phyloP scores from a whole-genome alignment of 495 filamentous ascomycete genomes.

The Penicillium canescens region DNA sequence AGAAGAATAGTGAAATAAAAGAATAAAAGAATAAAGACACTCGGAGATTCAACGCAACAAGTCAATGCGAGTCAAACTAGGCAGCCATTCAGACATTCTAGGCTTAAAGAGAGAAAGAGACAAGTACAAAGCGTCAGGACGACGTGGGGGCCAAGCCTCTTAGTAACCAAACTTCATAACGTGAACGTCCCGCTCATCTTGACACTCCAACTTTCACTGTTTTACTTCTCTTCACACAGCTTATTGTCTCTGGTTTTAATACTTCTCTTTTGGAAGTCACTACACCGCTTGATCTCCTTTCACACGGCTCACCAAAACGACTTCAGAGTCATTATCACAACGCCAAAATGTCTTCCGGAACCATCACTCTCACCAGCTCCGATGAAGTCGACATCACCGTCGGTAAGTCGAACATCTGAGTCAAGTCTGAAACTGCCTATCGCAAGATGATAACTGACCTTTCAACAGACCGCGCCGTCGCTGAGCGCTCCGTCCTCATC shows the following conservation, averaged over 20 bases:
- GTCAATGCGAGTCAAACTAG: no score
- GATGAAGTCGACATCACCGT: conserved; percentile 57
- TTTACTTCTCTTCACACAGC: background rate
- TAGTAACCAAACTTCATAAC: no score
- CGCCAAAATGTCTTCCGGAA: conserved; percentile 12
- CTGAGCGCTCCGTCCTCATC: conserved; percentile 90
- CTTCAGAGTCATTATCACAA: background rate
- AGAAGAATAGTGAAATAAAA: no score
- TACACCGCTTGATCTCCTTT: no score
- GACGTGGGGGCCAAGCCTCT: no score
- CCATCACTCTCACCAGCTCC: conserved; percentile 57
- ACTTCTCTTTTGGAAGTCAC: no score
- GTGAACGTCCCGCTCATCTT: background rate
- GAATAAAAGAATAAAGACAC: no score
- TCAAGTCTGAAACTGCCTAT: background rate
- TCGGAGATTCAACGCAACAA: no score
- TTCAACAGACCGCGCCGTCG: conserved; percentile 71
- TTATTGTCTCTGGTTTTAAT: no score
- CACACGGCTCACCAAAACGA: background rate
- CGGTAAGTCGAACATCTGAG: conserved; percentile 39
- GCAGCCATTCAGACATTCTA: no score
- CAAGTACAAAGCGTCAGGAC: no score
- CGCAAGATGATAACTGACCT: conserved; percentile 16
- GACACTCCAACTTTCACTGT: background rate
- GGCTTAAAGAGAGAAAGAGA: no score